These are phyloP conservation scores for Penicillium odoratum DNA, from an alignment of 495 filamentous ascomycete species.

Conservation along the genomic window DNA sequence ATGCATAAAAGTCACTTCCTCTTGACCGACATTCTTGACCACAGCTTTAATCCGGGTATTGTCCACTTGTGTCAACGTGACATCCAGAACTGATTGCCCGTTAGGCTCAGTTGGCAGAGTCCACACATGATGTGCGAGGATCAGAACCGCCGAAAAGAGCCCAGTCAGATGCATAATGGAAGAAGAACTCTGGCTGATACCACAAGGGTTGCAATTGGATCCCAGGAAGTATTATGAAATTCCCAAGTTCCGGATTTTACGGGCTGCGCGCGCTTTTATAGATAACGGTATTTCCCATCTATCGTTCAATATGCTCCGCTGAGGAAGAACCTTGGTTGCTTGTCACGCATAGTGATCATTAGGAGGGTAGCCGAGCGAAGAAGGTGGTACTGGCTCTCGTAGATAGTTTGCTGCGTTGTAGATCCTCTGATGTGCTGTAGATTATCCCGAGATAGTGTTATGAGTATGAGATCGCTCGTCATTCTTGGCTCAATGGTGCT, in stretches of 20 bases:
- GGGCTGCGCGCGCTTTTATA: not conserved
- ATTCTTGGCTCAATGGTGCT: not conserved
- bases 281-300: not conserved
- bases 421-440: not conserved
- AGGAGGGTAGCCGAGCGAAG: not conserved
- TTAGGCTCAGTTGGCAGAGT: slow-evolving; percentile 42
- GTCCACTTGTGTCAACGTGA: slow-evolving; percentile 52
- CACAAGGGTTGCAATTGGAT: not conserved
- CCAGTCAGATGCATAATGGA: slow-evolving; percentile 20
- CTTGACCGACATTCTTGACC: slow-evolving; percentile 59
- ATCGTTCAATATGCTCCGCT: not conserved
- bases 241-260: not conserved
- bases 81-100: slow-evolving; percentile 47
- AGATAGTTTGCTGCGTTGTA: not conserved
- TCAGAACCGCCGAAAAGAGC: slow-evolving; percentile 33
- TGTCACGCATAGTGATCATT: not conserved
- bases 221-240: not conserved
- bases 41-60: slow-evolving; percentile 60
- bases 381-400: not conserved
- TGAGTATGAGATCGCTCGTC: not conserved
- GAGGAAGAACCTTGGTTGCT: not conserved
- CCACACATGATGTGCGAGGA: slow-evolving; percentile 41
- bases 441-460: not conserved
- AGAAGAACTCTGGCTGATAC: not conserved
- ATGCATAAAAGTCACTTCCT: slow-evolving; percentile 58